phyloP scores from a whole-genome alignment of 148 eudicot species.

The Linanthus parryae region DNA sequence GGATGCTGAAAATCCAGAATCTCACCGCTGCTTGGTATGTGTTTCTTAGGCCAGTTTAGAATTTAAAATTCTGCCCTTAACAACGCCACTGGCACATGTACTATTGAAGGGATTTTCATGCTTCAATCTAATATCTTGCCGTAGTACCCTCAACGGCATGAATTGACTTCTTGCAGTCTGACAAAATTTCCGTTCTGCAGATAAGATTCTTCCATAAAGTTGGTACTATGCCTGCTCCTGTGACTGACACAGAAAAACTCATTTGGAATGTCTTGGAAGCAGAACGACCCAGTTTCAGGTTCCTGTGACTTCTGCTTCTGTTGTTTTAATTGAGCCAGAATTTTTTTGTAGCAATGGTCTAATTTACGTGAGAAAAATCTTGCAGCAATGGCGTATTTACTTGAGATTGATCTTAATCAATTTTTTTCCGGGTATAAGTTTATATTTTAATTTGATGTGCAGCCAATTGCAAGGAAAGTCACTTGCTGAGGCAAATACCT shows the following conservation, averaged over 20 bases:
- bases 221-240: constrained; percentile 72
- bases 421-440: too few species aligned
- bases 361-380: too few species aligned
- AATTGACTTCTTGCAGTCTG: not conserved
- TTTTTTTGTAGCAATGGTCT: not conserved
- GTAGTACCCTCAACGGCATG: not conserved
- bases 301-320: constrained; percentile 8
- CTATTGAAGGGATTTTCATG: not conserved
- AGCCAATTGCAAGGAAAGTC: constrained; percentile 82
- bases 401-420: too few species aligned
- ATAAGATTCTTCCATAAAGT: constrained; percentile 74
- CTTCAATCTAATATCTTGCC: not conserved
- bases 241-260: constrained; percentile 65
- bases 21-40: constrained; percentile 92
- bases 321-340: not conserved
- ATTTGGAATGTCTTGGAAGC: constrained; percentile 81
- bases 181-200: constrained; percentile 28
- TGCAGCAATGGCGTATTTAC: too few species aligned
- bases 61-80: too few species aligned
- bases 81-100: not conserved
- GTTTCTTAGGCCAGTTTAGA: too few species aligned
- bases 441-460: constrained; percentile 11
- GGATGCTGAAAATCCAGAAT: constrained; percentile 79
- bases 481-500: constrained; percentile 59
- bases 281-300: constrained; percentile 79